Conservation (phyloP, 805 yeast genomes). For the Naumovozyma dairenensis region DNA sequence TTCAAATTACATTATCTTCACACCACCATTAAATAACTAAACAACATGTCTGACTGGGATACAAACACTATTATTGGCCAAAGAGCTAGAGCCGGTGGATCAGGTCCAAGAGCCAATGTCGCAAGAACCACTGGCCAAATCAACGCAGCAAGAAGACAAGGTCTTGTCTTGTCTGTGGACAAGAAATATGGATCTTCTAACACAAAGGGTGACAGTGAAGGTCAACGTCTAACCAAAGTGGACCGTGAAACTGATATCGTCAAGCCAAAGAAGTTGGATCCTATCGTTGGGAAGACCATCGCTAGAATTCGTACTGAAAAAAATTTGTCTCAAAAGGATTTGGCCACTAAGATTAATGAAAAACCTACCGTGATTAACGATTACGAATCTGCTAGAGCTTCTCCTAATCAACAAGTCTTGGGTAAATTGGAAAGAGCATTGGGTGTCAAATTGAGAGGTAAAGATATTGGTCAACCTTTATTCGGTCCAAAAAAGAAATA, state of each 20-base stretch:
- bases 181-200: slow-evolving; percentile 73
- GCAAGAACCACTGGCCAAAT: slow-evolving; percentile 70
- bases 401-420: slow-evolving; percentile 90
- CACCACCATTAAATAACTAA: background rate
- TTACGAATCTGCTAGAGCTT: slow-evolving; percentile 93
- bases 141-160: slow-evolving; percentile 91
- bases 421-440: slow-evolving; percentile 88
- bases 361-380: slow-evolving; percentile 93
- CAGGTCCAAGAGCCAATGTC: slow-evolving; percentile 79
- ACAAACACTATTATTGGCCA: slow-evolving; percentile 79
- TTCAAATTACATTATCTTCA: too few relatives aligned
- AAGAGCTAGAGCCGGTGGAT: slow-evolving; percentile 77
- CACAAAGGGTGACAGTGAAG: slow-evolving; percentile 69
- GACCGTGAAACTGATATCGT: slow-evolving; percentile 92
- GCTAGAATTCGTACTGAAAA: slow-evolving; percentile 79
- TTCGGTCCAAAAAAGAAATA: slow-evolving; percentile 36
- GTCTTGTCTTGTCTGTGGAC: slow-evolving; percentile 81
- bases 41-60: slow-evolving; percentile 75
- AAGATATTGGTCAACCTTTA: slow-evolving; percentile 86
- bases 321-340: slow-evolving; percentile 85
- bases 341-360: slow-evolving; percentile 91
- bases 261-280: slow-evolving; percentile 80
- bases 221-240: slow-evolving; percentile 87
- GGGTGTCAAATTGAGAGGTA: slow-evolving; percentile 93
- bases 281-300: slow-evolving; percentile 79